Base-by-base conservation (phyloP, 768 basidiomycete genomes). In the Tulasnella sp. region DNA sequence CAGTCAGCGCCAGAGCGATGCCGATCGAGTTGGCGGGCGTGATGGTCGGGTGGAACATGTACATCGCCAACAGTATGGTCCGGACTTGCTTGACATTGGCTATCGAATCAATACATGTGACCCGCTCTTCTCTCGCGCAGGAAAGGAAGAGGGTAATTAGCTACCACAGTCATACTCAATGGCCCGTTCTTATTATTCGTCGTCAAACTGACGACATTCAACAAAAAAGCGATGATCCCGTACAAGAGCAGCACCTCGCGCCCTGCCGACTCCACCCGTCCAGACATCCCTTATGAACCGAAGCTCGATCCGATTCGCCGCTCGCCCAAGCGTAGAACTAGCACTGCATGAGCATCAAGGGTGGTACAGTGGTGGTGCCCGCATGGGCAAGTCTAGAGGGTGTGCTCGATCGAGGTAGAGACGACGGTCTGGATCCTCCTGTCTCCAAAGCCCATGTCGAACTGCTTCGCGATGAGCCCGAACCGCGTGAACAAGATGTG, bases 161-260 rank as follows among this genome's bases (percentile, higher is more conserved):
- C 93, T 81, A 95, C 95, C 72, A 97, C 96, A 14, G 93, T 95
- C 94, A 97, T 97, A 46, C 92, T 93, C 82, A 97, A 85, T 16
- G 96, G 92, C 2, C 96, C 96, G 0, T 95, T 92, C 84, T 93
- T 92, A 86, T 93, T 93, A 87, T 99, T 99, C n/a, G 98, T 95
- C 60, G 94, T 94, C 84, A 99, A 98, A 85, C 94, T 95, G 80
- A 98, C 94, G 2, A 98, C 91, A 83, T 99, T 99, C 76, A 99
- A 88, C 20, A 93, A 84, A 98, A n/a, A 98, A 3, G 98, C 98
- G 83, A 99, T 91, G 18, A 88, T 84, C 0, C 96, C 97, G 83
- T 99, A 99, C 48, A 93, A 83, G 6, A 91, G 82, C 72, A 99
- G 86, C 9, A 92, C 90, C 1, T 72, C 34, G 37, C 48, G 34